Evolutionary conservation across 495 filamentous ascomycete species (phyloP), one percentile per base, ranked within the genome.

Genomic region (Annulohypoxylon stygium): DNA sequence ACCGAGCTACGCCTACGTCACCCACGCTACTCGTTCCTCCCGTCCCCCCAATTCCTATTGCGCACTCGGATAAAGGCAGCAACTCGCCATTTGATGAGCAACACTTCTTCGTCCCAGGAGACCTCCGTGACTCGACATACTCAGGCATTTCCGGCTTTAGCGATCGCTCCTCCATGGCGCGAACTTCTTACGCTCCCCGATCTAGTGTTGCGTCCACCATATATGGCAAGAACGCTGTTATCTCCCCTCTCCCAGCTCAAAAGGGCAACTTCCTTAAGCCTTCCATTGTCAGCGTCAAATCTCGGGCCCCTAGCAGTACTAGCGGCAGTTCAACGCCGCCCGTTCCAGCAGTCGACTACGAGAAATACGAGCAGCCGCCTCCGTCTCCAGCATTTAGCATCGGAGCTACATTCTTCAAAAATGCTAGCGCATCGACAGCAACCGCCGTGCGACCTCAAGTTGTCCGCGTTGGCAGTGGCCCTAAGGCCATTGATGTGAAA

Each of bases 81-180:
- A 90, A 88, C 11, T 86, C 86, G 45, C 80, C 81, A 45, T 84
- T 85, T 53, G 88, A 93, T 57, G 94, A 97, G 61, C 93, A 96
- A 76, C 93, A 93, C 76, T 97, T 97, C 86, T 98, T 98, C 80
- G 91, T 97, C 79, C 94, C 95, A 10, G 92, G 92, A 67, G 93
- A 97, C 80, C 85, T 98, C 45, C 92, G 96, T 67, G 94, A 95
- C 81, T 97, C 94, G 9, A 93, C 93, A 5, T 92, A 90, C 79
- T 92, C 91, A 30, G 87, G 83, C 63, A 81, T 90, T 50, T 88
- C 88, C 12, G 82, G 76, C 61, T 91, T 88, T 80, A 91, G 90
- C 34, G 91, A 91, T 62, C 86, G 88, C 63, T 90, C 89, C 7
- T 91, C 88, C 10, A 89, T 88, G 55, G 88, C 86, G 55, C 87